phyloP scores from a whole-genome alignment of 2,329 filamentous ascomycete genomes.

The Exserohilum rostratum region DNA sequence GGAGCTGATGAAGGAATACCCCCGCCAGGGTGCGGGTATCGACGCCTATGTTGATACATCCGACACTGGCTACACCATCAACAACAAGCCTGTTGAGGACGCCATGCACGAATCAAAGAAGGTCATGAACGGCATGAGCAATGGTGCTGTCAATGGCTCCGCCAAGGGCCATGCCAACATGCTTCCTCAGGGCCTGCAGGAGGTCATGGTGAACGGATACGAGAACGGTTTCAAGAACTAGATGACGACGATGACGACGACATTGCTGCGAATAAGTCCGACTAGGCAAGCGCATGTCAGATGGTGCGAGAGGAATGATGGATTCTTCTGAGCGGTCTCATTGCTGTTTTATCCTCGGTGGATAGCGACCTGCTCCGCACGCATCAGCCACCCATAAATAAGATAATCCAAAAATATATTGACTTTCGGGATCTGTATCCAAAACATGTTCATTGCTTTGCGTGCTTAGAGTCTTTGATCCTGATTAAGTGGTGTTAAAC shows the following conservation, averaged over 20 bases:
- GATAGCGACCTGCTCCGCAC: conserved; percentile 3
- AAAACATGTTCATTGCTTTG: background rate
- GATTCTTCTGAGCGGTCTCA: conserved; percentile 7
- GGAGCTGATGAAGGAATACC: conserved; percentile 65
- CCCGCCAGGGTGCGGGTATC: conserved; percentile 67
- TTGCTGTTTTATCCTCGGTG: conserved; percentile 3
- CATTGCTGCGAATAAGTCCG: conserved; percentile 18
- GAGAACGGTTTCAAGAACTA: conserved; percentile 43
- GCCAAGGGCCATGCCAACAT: conserved; percentile 28
- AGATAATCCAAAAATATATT: conserved; percentile 9
- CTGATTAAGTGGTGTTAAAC: background rate
- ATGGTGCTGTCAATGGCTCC: conserved; percentile 29
- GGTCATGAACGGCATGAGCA: conserved; percentile 32
- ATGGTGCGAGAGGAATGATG: conserved; percentile 6
- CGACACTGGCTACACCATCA: conserved; percentile 67
- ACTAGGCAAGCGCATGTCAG: conserved; percentile 19
- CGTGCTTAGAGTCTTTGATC: background rate
- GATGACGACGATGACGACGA: conserved; percentile 9
- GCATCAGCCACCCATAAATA: conserved; percentile 9
- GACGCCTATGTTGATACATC: conserved; percentile 73
- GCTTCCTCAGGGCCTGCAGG: conserved; percentile 27
- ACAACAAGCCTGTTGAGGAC: conserved; percentile 49
- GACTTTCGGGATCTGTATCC: background rate
- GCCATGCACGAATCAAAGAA: conserved; percentile 25
- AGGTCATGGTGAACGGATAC: conserved; percentile 40